Conservation (phyloP, 108 stramenopile species). For the Fistulifera solaris region DNA sequence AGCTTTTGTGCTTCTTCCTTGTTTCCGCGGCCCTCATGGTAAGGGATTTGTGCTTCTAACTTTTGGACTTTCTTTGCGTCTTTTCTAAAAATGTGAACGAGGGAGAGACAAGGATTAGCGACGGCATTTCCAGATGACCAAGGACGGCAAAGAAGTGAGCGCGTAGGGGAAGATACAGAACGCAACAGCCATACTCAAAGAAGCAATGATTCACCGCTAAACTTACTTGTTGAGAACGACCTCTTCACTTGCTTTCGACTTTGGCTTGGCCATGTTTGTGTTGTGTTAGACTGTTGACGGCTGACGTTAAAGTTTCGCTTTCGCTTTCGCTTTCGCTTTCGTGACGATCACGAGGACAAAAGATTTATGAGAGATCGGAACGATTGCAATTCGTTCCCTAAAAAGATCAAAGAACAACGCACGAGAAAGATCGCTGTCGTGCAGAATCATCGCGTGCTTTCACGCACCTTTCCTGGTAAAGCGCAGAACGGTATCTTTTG, state of each 20-base stretch:
- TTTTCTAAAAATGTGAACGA: conserved; percentile 56
- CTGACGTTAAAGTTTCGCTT: too few species aligned
- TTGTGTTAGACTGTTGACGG: neutral
- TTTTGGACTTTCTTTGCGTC: conserved; percentile 80
- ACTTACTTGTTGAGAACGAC: conserved; percentile 9
- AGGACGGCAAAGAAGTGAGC: neutral
- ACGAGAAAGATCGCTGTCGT: too few species aligned
- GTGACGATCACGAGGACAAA: too few species aligned
- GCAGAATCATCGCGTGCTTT: too few species aligned
- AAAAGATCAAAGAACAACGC: too few species aligned
- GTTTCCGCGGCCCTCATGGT: conserved; percentile 78
- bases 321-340: too few species aligned
- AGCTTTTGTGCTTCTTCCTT: conserved; percentile 76
- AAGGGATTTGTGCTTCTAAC: conserved; percentile 68
- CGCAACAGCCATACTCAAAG: too few species aligned
- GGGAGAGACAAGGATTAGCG: neutral
- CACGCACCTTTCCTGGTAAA: too few species aligned
- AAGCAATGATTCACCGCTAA: neutral
- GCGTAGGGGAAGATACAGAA: neutral
- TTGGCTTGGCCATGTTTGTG: conserved; percentile 8
- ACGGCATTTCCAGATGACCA: neutral
- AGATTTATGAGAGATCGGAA: too few species aligned
- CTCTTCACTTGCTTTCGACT: neutral
- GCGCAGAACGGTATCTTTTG: too few species aligned
- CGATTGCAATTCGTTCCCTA: too few species aligned